Evolutionary conservation across 2,329 filamentous ascomycete genomes (phyloP), one percentile per base, ranked within the genome.

Genomic region (Fusarium chlamydosporum): DNA sequence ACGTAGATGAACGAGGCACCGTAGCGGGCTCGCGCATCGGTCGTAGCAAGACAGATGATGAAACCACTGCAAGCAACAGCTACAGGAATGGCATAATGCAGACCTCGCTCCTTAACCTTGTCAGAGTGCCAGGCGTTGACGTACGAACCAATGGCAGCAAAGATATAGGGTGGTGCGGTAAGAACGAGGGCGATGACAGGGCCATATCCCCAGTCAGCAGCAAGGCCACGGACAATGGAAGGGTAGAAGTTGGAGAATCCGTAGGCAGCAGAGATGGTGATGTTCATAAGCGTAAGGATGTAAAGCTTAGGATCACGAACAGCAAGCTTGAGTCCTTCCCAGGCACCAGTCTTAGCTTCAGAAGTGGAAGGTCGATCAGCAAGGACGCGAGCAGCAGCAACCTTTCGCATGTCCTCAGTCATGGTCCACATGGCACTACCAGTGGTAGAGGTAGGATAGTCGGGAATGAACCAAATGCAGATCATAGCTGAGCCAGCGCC

Each of bases 181-280:
- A 62, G 59, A 4, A 62, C 59, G 3, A 62, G 57, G 0, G 59
- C 59, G 1, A 62, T 62, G 13, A 62, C 59, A 1, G 59, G 35
- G 10, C 59, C 53, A 9, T 62, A 62, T 3, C 59, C 59, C 59
- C 59, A 62, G 16, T 62, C 47, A 2, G 57, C 57, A 0, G 59
- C 59, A 1, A 62, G 18, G 2, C 59, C 59, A 8, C 59, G 47
- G 6, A 62, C 59, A 1, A 62, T 62, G 0, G 57, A 62, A 9
- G 59, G 59, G 9, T 62, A 62, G 23, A 62, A 62, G 40, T 62
- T 62, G 18, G 59, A 62, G 41, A 62, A 62, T 3, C 59, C 59
- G 3, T 62, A 62, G 0, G 59, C 59, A n/a, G 59, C 59, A 0
- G 57, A 62, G 7, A 62, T 62, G 8, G 40, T 46, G 23, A 62